These are phyloP conservation scores for Cucumis cinereus DNA, from an alignment of 306 rosid genomes.

Conservation along the genomic window DNA sequence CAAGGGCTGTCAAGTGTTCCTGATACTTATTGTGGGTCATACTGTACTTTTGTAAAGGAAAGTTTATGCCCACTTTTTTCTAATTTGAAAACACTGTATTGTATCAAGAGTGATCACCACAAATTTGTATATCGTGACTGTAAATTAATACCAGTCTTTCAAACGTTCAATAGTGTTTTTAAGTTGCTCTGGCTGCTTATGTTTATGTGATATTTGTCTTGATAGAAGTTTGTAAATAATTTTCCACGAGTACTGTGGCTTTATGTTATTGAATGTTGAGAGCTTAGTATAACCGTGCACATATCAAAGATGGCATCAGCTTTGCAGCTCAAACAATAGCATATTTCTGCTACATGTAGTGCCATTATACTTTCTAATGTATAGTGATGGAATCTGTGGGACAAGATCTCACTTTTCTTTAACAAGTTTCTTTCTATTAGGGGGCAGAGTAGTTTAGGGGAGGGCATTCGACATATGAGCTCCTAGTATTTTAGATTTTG, in stretches of 20 bases:
- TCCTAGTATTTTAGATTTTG: neutral
- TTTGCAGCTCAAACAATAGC: conserved; percentile 37
- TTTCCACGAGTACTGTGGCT: conserved; percentile 27
- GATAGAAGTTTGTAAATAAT: neutral
- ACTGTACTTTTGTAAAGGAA: neutral
- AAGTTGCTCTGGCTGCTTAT: neutral
- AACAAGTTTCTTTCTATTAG: neutral
- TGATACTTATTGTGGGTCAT: neutral
- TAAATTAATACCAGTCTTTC: neutral
- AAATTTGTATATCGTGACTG: neutral
- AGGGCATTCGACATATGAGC: neutral
- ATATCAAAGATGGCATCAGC: conserved; percentile 29
- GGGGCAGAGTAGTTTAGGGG: neutral
- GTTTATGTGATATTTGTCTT: neutral
- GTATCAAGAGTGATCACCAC: neutral
- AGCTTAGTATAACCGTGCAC: conserved; percentile 30
- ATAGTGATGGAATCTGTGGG: neutral
- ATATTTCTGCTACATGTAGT: conserved; percentile 53
- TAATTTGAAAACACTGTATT: neutral
- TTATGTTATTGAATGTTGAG: conserved; percentile 4
- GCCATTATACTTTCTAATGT: conserved; percentile 22
- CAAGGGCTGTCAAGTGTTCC: neutral
- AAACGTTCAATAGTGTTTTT: neutral
- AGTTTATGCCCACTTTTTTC: neutral
- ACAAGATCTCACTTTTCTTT: neutral